These are phyloP conservation scores for grape (Vitis vinifera) DNA, from an alignment of 164 flowering plant species.

Conservation along the genomic window DNA sequence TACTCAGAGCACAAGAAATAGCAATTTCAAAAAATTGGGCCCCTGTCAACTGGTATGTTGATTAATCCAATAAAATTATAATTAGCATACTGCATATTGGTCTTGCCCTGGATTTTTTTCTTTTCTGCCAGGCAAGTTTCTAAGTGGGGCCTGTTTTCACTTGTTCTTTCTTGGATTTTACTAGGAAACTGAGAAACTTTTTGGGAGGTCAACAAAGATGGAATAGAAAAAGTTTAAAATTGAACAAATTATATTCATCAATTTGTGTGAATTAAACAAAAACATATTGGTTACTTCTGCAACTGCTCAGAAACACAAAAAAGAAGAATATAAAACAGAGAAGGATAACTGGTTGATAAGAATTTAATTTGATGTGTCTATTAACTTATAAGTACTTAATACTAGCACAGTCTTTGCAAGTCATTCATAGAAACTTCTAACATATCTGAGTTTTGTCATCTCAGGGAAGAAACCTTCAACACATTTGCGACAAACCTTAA, in stretches of 20 bases:
- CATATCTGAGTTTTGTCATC: constrained; percentile 7
- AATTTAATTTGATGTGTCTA: background rate
- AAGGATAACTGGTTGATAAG: background rate
- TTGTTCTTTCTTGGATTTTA: too few relatives aligned
- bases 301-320: too few relatives aligned
- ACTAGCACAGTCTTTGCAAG: background rate
- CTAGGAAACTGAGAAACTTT: too few relatives aligned
- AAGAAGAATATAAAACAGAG: background rate
- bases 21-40: constrained; percentile 69
- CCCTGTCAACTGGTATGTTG: constrained; percentile 86
- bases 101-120: too few relatives aligned
- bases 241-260: too few relatives aligned
- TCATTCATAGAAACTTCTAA: constrained; percentile 3
- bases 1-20: constrained; percentile 77
- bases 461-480: constrained; percentile 97
- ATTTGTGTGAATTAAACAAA: too few relatives aligned
- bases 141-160: too few relatives aligned
- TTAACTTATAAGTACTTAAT: background rate
- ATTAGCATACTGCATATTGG: too few relatives aligned
- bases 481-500: constrained; percentile 60
- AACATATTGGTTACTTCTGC: too few relatives aligned
- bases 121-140: too few relatives aligned
- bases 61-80: background rate
- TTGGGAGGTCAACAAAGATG: too few relatives aligned
- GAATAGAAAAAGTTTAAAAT: too few relatives aligned